Conservation (phyloP, 345 rosid species). For the Eucalyptus globulus region DNA sequence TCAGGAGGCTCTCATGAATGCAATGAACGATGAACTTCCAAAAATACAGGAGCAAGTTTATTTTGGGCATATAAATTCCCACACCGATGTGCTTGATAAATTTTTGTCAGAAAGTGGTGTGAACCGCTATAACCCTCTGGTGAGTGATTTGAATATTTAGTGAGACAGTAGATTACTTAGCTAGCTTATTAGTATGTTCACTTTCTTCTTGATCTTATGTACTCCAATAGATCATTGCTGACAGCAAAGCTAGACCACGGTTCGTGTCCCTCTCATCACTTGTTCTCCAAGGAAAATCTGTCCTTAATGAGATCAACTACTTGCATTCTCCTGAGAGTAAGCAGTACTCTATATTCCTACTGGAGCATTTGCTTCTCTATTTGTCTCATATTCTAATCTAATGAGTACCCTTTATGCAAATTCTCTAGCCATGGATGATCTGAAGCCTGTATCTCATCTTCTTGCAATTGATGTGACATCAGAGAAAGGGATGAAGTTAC, state of each 20-base stretch:
- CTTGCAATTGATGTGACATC: slow-evolving; percentile 73
- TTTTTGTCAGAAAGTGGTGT: slow-evolving; percentile 77
- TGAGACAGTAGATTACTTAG: neutral
- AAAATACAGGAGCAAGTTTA: slow-evolving; percentile 97
- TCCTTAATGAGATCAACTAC: slow-evolving; percentile 57
- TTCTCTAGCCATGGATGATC: slow-evolving; percentile 63
- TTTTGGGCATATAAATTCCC: slow-evolving; percentile 79
- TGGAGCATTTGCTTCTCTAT: neutral
- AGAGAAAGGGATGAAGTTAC: slow-evolving; percentile 67
- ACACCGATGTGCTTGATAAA: slow-evolving; percentile 79
- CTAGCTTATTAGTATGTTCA: neutral
- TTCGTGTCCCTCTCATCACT: slow-evolving; percentile 61
- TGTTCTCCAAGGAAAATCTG: slow-evolving; percentile 41
- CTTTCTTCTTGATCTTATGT: neutral
- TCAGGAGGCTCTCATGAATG: slow-evolving; percentile 83
- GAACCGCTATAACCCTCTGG: slow-evolving; percentile 95
- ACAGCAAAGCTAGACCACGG: slow-evolving; percentile 55
- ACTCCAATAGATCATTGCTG: slow-evolving; percentile 48
- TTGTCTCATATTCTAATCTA: neutral
- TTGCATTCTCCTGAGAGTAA: slow-evolving; percentile 87
- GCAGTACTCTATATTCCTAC: slow-evolving; percentile 6
- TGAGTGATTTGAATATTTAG: slow-evolving; percentile 1
- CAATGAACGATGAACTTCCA: slow-evolving; percentile 93
- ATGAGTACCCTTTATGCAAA: neutral
- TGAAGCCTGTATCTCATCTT: slow-evolving; percentile 97